Percentiles rank a stretch among this genome's conserved stretches.
Conservation (phyloP, 768 basidiomycete species). For the Exidia glandulosa region DNA sequence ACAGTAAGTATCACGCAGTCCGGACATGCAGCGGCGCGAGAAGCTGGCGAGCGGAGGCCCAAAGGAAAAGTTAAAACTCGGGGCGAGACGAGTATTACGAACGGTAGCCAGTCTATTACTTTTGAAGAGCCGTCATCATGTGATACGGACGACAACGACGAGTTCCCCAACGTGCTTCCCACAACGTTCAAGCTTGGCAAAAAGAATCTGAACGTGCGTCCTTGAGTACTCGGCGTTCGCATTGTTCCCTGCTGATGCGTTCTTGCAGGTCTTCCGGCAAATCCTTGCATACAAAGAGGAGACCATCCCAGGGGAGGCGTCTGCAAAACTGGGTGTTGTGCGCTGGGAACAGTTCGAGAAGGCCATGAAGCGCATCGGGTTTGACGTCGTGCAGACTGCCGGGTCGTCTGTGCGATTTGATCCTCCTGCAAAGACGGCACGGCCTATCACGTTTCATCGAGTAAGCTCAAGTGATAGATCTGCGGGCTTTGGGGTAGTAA, state of each 20-base stretch:
- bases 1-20: neutral
- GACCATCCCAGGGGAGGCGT: neutral
- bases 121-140: neutral
- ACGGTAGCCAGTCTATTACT: neutral
- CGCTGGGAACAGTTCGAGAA: neutral
- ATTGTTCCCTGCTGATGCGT: neutral
- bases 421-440: neutral
- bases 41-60: neutral
- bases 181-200: neutral
- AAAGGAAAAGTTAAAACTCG: neutral
- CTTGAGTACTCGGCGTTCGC: neutral
- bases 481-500: neutral
- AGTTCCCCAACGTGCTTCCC: neutral
- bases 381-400: constrained; percentile 1
- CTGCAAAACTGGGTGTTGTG: neutral
- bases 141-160: neutral
- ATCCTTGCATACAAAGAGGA: neutral
- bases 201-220: neutral
- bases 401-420: constrained; percentile 3
- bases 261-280: neutral
- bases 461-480: neutral
- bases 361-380: constrained; percentile 2
- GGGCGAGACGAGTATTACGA: neutral
- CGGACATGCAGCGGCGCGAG: neutral
- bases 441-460: constrained; percentile 3